phyloP scores from a whole-genome alignment of 164 flowering plant genomes.

The Kingdonia uniflora region DNA sequence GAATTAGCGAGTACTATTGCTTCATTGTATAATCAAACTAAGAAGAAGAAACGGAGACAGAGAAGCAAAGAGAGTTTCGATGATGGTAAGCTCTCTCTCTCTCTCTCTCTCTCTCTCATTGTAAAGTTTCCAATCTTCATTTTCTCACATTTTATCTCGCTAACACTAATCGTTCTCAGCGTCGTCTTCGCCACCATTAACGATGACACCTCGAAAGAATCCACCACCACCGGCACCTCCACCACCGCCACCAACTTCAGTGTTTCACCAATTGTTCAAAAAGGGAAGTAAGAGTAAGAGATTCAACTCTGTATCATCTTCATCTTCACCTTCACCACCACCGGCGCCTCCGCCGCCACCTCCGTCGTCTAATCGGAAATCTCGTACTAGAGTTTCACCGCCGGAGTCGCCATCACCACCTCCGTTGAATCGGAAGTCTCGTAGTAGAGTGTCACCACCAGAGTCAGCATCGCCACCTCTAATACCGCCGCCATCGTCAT shows the following conservation, averaged over 20 bases:
- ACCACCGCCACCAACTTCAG: conserved; percentile 31
- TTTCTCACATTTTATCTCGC: conserved; percentile 20
- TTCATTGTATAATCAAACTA: conserved; percentile 43
- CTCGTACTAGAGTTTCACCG: too few relatives aligned
- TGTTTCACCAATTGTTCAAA: conserved; percentile 25
- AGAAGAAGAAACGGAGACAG: conserved; percentile 31
- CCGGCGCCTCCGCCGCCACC: conserved; percentile 15
- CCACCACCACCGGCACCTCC: conserved; percentile 41
- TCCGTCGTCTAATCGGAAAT: conserved; percentile 9
- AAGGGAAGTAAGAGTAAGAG: conserved; percentile 21
- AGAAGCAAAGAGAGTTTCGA: conserved; percentile 23
- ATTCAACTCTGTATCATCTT: conserved; percentile 17
- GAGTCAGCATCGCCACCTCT: conserved; percentile 5
- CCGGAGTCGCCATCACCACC: too few relatives aligned
- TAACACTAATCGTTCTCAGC: conserved; percentile 19
- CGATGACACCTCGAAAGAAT: conserved; percentile 35
- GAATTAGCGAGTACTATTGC: conserved; percentile 55
- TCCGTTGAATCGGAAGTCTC: too few relatives aligned
- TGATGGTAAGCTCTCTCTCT: too few relatives aligned
- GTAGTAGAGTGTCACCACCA: too few relatives aligned
- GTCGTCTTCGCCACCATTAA: background rate
- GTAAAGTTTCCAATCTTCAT: conserved; percentile 11
- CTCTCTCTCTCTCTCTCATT: too few relatives aligned
- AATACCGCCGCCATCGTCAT: conserved; percentile 33
- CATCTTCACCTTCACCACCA: conserved; percentile 16